Base-by-base conservation (phyloP, 495 filamentous ascomycete genomes). In the Tuber magnatum region DNA sequence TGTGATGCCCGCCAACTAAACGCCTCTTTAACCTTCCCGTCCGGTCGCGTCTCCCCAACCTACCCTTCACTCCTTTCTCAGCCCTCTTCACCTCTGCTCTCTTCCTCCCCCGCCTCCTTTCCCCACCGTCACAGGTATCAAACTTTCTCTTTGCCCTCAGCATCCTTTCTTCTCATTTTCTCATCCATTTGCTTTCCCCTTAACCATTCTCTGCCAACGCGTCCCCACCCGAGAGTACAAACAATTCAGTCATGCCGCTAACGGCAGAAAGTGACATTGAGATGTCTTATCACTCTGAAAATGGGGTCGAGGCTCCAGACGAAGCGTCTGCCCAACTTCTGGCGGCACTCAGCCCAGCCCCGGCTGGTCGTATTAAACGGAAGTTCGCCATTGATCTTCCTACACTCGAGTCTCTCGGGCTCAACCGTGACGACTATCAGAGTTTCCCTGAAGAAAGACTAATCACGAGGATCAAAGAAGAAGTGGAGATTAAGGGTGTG, bases 371-470 rank as follows among this genome's bases (percentile, higher is more conserved):
- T 32, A 28, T 65, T 35, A 35, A 65, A 35, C 56, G 14, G 56
- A 35, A 65, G 28, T 65, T 65, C 56, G 14, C 28, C 68, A 73
- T 80, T 28, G 14, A 38, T 38, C 7, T 74, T 28, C 79, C 79
- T 2, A 74, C 71, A 35, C 76, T 81, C 5, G 22, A 32, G 28
- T 43, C 68, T 20, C 80, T 81, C 14, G 76, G 76, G 41, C 41
- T 39, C 5, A 41, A 41, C 35, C 71, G 48, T 22, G n/a, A 68
- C 32, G 79, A 81, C n/a, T 81, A 81, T 32, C 46, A 78, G 51
- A 40, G 40, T 43, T 75, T 80, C 41, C 69, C 73, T 2, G 70
- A 72, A 28, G 73, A 76, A 48, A 48, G 38, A 3, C 35, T 41
- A 16, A 71, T 71, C 24, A 40, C 14, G 69, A 40, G n/a, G 69